Percentiles rank a stretch among this genome's conserved stretches.
These are phyloP conservation scores for Conidiobolus incongruus DNA, from an alignment of 371 early-diverging fungal species.

Conservation along the genomic window DNA sequence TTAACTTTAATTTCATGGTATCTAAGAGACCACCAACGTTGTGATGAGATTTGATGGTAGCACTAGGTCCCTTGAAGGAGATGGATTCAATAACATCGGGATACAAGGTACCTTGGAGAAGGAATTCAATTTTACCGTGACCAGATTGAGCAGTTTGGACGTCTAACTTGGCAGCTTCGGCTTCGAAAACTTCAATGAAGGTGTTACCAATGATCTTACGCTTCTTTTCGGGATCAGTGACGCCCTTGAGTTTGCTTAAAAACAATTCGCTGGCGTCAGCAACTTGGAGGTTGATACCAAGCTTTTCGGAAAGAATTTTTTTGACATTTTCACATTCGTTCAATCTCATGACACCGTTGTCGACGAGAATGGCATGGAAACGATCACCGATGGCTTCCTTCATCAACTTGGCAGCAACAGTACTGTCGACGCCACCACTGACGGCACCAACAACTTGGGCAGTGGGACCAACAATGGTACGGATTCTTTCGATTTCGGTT, in stretches of 20 bases:
- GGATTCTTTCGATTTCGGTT: conserved; percentile 86
- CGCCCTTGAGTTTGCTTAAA: conserved; percentile 65
- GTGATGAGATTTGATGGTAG: conserved; percentile 97
- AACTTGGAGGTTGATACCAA: conserved; percentile 86
- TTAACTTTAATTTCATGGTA: conserved; percentile 90
- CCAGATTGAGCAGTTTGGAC: conserved; percentile 31
- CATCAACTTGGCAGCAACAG: conserved; percentile 92
- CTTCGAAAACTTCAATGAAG: conserved; percentile 92
- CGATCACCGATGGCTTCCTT: conserved; percentile 87
- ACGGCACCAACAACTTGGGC: conserved; percentile 94
- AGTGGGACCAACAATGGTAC: conserved; percentile 67
- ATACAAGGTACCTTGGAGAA: conserved; percentile 92
- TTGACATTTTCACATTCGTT: conserved; percentile 77
- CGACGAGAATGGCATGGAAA: conserved; percentile 93
- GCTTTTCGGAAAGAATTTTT: conserved; percentile 56
- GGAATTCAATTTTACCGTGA: conserved; percentile 59
- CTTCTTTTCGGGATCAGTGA: conserved; percentile 89
- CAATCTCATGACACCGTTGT: conserved; percentile 95
- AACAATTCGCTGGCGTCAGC: conserved; percentile 78
- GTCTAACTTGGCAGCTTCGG: conserved; percentile 74
- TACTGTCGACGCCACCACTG: conserved; percentile 89
- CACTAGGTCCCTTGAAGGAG: conserved; percentile 95
- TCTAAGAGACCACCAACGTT: conserved; percentile 92
- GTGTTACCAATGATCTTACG: conserved; percentile 97
- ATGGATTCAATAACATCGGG: conserved; percentile 97